Evolutionary conservation across 169 alveolate genomes (phyloP), one percentile per base, ranked within the genome.

Genomic region (Babesia ovata): DNA sequence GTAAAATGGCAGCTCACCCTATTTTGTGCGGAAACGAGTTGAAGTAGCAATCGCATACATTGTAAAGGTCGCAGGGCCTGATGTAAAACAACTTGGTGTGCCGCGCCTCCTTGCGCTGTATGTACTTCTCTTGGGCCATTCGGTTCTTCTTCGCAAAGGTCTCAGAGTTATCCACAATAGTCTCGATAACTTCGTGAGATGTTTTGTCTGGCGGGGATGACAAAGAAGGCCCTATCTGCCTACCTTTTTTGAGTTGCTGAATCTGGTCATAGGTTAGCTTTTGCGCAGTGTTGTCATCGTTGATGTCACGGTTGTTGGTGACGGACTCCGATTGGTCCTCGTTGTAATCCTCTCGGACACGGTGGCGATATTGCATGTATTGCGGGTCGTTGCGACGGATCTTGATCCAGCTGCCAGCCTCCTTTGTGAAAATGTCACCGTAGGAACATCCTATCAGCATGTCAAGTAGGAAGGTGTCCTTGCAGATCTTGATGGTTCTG

Each of bases 111-210:
- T 81, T 81, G 24, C 85, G 59, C 28, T 10, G 21, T 8, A 81
- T 81, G 28, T 81, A 81, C 56, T 81, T 81, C 46, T 81, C 88
- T 26, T 73, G 82, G 10, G 88, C 69, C 75, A 81, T 61, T 19
- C 26, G 44, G 66, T 7, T 61, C 49, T 76, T 72, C 57, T 76
- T 57, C 17, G 70, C 75, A 49, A 81, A 81, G 2, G 85, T 81
- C 61, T 81, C 85, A 8, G 88, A 81, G 46, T 81, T 71, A 42
- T 81, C 84, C 33, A 73, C 84, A 9, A 81, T 81, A 19, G 60
- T 46, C 45, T 63, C 63, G 13, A 81, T 73, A 11, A 81, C 42
- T 42, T 81, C 85, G 28, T 56, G 57, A 0, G 79, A 67, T 12
- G 39, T 73, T 24, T 29, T 33, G 49, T 63, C 85, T 71, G 54